These are phyloP conservation scores for Gossypium gossypioides DNA, from an alignment of 441 rosid species.

Conservation along the genomic window DNA sequence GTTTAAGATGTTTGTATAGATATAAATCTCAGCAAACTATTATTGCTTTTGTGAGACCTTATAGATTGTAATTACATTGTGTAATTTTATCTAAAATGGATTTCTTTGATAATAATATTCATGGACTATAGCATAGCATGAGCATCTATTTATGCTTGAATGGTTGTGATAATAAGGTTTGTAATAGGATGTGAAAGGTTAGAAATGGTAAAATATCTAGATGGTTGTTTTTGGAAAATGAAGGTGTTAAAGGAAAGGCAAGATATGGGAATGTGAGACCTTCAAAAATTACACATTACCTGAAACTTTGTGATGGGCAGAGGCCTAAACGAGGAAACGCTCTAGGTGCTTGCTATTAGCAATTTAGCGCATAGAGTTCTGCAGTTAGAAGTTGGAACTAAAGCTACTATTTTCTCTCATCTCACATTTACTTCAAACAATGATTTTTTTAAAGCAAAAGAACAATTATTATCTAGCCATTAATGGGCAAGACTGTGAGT, in stretches of 20 bases:
- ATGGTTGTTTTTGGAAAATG: no score
- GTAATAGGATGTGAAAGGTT: neutral
- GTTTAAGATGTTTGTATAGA: conserved; percentile 5
- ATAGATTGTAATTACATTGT: neutral
- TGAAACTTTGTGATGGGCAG: neutral
- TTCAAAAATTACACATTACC: neutral
- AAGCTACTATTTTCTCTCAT: neutral
- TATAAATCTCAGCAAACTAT: conserved; percentile 2
- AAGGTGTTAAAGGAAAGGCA: no score
- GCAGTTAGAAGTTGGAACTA: neutral
- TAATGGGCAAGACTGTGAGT: no score
- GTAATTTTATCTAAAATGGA: neutral
- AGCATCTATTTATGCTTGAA: neutral
- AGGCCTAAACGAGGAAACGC: neutral
- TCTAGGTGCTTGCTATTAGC: neutral
- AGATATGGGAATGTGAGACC: neutral
- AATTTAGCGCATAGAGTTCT: neutral
- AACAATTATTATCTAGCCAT: no score
- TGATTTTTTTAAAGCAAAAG: no score
- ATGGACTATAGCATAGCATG: neutral
- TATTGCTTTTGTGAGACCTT: neutral
- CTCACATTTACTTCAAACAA: neutral
- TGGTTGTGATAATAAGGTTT: neutral
- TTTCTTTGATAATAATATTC: conserved; percentile 1
- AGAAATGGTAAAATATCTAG: no score